Evolutionary conservation across 208 protist genomes (phyloP).

Genomic region (Leishmania gerbilli): DNA sequence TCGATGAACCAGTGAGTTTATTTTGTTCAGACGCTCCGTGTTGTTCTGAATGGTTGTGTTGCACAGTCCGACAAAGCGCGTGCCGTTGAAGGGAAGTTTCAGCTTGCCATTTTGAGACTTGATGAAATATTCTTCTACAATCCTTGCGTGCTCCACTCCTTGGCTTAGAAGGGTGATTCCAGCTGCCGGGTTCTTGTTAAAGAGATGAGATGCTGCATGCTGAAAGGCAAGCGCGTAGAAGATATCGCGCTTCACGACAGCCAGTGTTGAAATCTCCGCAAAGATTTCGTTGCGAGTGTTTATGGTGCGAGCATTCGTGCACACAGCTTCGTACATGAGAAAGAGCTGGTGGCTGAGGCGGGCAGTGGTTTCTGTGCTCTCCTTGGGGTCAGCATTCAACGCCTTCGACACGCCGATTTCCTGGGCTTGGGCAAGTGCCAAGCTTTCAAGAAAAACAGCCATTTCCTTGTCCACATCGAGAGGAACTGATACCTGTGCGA

Average conservation of each 20-base stretch:
- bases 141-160: constrained; percentile 29
- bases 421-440: constrained; percentile 66
- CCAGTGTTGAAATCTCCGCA: constrained; percentile 32
- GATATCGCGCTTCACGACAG: constrained; percentile 50
- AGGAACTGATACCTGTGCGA: constrained; percentile 35
- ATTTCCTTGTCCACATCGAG: constrained; percentile 37
- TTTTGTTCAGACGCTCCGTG: constrained; percentile 42
- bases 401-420: constrained; percentile 60
- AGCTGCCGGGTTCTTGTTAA: constrained; percentile 44
- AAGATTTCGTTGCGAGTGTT: constrained; percentile 35
- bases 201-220: constrained; percentile 43
- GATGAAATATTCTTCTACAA: constrained; percentile 33
- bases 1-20: constrained; percentile 67
- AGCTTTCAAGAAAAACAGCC: constrained; percentile 36
- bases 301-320: constrained; percentile 20
- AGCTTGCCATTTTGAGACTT: constrained; percentile 38
- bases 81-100: constrained; percentile 39
- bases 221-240: constrained; percentile 50
- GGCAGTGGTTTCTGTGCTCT: constrained; percentile 25
- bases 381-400: constrained; percentile 44
- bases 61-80: constrained; percentile 43
- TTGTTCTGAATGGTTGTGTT: constrained; percentile 36
- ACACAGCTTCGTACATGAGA: constrained; percentile 49
- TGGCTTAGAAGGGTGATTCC: constrained; percentile 38
- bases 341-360: constrained; percentile 59